Base-by-base conservation (phyloP, 768 basidiomycete genomes). In the Hericium coralloides region DNA sequence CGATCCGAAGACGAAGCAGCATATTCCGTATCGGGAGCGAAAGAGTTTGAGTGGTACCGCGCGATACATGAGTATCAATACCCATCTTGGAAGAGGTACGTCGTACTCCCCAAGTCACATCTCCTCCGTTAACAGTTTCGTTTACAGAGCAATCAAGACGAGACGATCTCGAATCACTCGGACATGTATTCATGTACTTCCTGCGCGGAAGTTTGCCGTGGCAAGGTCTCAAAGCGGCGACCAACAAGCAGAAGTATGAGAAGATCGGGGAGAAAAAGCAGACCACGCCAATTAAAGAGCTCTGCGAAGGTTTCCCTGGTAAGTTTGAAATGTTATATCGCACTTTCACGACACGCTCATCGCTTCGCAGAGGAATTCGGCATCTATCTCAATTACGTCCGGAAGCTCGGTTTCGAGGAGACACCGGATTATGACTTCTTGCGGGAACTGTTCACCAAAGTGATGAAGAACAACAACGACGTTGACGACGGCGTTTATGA, bases 261-360 rank as follows among this genome's bases (percentile, higher is more conserved):
- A 99, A 98, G 80, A 99, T 99, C 70, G 95, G 95, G 61, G 95
- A 99, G 79, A 99, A 99, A 87, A 99, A 93, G 80, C 97, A 98
- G 76, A 90, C 89, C 14, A 98, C 97, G 26, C 89, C 89, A 7
- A 98, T 99, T 71, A 95, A 92, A 74, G 97, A 99, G 68, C 79
- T 99, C 23, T 92, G 88, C 66, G 97, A 98, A 65, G 91, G 92
- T 57, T 94, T 87, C 76, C 95, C 97, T 51, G 93, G 92, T 92
- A 63, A 59, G 79, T 69, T 39, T 38, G 55, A 43, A 31, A 31
- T 31, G 31, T 50, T 58, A 36, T 59, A 38, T 7, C 36, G n/a
- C 15, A 39, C 38, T 17, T n/a, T 48, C n/a, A 45, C 45, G 52
- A 48, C 50, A 31, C 15, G 20, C 49, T n/a, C 12, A 49, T 37